Percentiles rank a stretch among this genome's conserved stretches.
phyloP scores from a whole-genome alignment of 1,284 basidiomycete species.

The Marasmius sp. region DNA sequence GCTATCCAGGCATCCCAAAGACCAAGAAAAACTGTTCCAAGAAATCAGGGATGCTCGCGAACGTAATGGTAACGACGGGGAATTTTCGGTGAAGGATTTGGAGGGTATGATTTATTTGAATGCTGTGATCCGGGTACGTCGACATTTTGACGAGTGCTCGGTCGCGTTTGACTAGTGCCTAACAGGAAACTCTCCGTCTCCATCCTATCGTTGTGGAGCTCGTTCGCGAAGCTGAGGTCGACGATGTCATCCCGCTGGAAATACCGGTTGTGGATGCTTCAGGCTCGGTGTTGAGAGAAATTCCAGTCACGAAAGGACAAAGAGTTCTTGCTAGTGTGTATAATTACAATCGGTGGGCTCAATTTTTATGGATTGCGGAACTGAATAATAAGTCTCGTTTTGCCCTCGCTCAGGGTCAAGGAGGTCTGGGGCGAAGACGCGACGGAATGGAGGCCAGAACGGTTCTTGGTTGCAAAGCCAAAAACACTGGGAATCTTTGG shows the following conservation, averaged over 20 bases:
- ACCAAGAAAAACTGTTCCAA: slow-evolving; percentile 21
- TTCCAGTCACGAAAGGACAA: slow-evolving; percentile 20
- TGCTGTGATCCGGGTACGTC: background rate
- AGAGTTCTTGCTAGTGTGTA: slow-evolving; percentile 11
- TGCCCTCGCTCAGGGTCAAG: background rate
- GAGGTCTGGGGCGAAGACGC: slow-evolving; percentile 14
- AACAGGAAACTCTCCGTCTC: slow-evolving; percentile 19
- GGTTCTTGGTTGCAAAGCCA: slow-evolving; percentile 11
- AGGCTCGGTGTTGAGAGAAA: slow-evolving; percentile 11
- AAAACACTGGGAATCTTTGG: slow-evolving; percentile 15
- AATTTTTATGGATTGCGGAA: background rate
- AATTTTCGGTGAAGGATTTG: slow-evolving; percentile 24
- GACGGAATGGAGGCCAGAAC: slow-evolving; percentile 17
- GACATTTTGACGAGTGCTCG: background rate
- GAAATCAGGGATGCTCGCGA: slow-evolving; percentile 23
- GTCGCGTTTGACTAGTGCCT: background rate
- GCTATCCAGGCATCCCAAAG: slow-evolving; percentile 20
- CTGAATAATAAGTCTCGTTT: background rate
- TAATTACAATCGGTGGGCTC: slow-evolving; percentile 17
- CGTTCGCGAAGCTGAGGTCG: slow-evolving; percentile 11
- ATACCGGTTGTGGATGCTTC: slow-evolving; percentile 9
- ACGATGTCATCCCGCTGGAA: slow-evolving; percentile 20
- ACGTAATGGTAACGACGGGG: slow-evolving; percentile 6
- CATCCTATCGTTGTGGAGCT: slow-evolving; percentile 17
- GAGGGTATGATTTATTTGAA: background rate